Conservation (phyloP, 768 basidiomycete genomes). For the Sporobolomyces pararoseus region DNA sequence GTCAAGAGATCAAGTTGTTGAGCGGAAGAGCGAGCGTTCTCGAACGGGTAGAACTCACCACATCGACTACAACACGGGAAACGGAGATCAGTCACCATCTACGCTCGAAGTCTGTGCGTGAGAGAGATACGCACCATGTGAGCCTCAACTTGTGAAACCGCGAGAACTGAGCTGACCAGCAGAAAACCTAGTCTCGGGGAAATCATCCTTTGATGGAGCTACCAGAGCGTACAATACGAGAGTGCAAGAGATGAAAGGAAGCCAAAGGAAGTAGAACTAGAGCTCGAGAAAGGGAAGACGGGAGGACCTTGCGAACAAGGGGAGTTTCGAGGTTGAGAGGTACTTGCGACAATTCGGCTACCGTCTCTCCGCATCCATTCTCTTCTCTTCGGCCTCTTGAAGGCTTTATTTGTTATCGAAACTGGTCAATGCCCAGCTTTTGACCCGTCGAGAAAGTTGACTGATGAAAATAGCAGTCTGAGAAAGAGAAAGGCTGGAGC, state of each 20-base stretch:
- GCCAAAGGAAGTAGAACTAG: background rate
- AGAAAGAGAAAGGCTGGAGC: too few relatives aligned
- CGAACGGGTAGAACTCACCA: conserved; percentile 1
- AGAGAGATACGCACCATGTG: conserved; percentile 26
- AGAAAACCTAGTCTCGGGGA: background rate
- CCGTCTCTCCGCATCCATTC: too few relatives aligned
- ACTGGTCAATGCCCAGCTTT: too few relatives aligned
- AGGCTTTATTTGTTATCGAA: too few relatives aligned
- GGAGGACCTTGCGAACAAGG: background rate
- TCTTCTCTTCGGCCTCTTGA: too few relatives aligned
- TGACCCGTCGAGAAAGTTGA: too few relatives aligned
- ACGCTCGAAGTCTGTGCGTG: background rate
- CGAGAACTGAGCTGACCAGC: conserved; percentile 12
- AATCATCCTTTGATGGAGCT: too few relatives aligned
- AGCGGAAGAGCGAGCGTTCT: background rate
- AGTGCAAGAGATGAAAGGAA: too few relatives aligned
- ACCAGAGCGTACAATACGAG: too few relatives aligned
- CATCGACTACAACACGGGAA: background rate
- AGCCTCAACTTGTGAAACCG: background rate
- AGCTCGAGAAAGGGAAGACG: background rate
- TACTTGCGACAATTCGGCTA: too few relatives aligned
- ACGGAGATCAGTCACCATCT: background rate
- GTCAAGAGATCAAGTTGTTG: background rate
- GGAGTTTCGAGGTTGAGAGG: too few relatives aligned
- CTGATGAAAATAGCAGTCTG: too few relatives aligned